phyloP scores from a whole-genome alignment of 106 monocot genomes.

The Allium fistulosum region DNA sequence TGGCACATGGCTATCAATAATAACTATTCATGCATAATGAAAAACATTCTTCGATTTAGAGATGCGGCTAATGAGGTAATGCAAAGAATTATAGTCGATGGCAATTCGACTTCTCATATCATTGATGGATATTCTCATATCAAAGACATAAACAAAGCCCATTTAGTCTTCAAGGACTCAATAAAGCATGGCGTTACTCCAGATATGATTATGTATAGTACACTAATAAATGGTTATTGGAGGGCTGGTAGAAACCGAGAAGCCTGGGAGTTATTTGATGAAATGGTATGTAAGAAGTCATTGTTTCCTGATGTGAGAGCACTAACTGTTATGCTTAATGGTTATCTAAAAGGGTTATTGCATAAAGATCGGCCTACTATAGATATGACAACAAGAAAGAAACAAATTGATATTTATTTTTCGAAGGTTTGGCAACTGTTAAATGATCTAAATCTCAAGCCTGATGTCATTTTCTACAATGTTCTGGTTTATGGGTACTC shows the following conservation, averaged over 20 bases:
- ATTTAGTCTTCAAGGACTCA: conserved; percentile 42
- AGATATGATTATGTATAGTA: conserved; percentile 65
- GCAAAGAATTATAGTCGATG: no score
- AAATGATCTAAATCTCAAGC: conserved; percentile 29
- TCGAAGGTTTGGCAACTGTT: conserved; percentile 24
- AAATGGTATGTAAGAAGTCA: conserved; percentile 51
- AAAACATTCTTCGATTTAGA: no score
- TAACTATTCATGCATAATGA: no score
- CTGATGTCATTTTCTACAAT: conserved; percentile 74
- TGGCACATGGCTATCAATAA: no score
- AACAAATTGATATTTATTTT: conserved; percentile 17
- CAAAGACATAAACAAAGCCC: conserved; percentile 49
- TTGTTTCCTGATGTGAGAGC: conserved; percentile 67
- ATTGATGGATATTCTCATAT: conserved; percentile 50
- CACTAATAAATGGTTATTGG: conserved; percentile 84
- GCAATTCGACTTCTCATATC: no score
- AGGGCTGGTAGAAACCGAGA: conserved; percentile 37
- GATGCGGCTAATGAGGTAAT: no score
- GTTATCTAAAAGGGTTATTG: conserved; percentile 34
- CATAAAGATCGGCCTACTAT: neutral
- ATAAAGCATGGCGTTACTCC: conserved; percentile 26
- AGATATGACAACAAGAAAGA: conserved; percentile 1
- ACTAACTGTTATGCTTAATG: conserved; percentile 73
- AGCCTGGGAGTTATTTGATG: conserved; percentile 46
- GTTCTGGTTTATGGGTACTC: conserved; percentile 59